Base-by-base conservation (phyloP, 176 grass and related monocot genomes). In the Oryza australiensis region DNA sequence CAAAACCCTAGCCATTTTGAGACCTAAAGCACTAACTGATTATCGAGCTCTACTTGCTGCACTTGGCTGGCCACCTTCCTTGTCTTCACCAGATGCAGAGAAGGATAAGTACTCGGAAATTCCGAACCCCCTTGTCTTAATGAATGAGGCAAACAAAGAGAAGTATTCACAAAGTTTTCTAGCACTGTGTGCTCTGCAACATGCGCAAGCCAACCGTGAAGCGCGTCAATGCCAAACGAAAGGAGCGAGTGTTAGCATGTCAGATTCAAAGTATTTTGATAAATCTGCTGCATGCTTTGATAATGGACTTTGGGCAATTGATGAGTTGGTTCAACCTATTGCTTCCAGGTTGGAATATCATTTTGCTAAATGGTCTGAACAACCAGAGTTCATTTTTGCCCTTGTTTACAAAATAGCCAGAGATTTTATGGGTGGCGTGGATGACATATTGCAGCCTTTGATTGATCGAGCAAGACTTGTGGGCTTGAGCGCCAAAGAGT, bases 401-500 rank as follows among this genome's bases (percentile, higher is more conserved):
- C 84, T 98, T 69, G 90, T 94, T 79, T 98, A 89, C 74, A 98
- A 98, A 88, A 87, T 98, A 79, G 82, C 92, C 32, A 92, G 85
- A 74, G 92, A 98, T 80, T 95, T 98, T 85, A 90, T 98, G 88
- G 84, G 90, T 87, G 86, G 92, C 26, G 84, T 98, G 76, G 95
- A 98, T 79, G 82, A 91, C 80, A 72, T 95, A 53, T 84, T 95
- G 68, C 95, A 98, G 82, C 95, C 95, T 84, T 93, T 98, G 77
- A 91, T 98, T 43, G 95, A 98, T 91, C 80, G 77, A 84, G 92
- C 95, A 72, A 98, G 88, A 68, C 74, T 95, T 70, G 77, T 72
- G 45, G 92, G 95, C 41, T 91, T 88, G 76, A 95, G 95, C 80
- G 95, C 92, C 43, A 98, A 93, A 94, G 95, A 98, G 83, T 92